A percentile compares a stretch with the other conserved stretches of the same genome.
phyloP scores from a whole-genome alignment of 1,284 basidiomycete genomes.

The Ustilago cynodontis region DNA sequence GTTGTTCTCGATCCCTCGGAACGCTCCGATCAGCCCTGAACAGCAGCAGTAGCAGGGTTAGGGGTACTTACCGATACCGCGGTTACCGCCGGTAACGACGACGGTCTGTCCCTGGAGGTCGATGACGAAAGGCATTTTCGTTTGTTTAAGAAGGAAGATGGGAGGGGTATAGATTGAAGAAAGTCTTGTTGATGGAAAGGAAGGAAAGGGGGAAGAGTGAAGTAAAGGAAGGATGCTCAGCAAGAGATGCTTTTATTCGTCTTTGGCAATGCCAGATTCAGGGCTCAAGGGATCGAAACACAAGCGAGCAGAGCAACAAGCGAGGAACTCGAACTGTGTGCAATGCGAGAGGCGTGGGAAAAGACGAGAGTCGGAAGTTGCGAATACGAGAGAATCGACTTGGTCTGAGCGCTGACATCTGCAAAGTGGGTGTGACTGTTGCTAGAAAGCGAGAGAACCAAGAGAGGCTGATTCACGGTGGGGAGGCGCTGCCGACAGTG shows the following conservation, averaged over 20 bases:
- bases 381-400: not conserved
- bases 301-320: not conserved
- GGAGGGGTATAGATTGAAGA: not conserved
- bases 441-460: not conserved
- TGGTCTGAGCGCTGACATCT: constrained; percentile 7
- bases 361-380: constrained; percentile 13
- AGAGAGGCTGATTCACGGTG: constrained; percentile 16
- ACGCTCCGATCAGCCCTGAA: too few species aligned
- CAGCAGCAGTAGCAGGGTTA: not conserved
- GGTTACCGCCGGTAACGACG: constrained; percentile 74
- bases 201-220: not conserved
- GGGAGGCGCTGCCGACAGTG: not conserved
- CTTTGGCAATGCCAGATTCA: not conserved
- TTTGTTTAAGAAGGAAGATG: not conserved
- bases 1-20: too few species aligned
- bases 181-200: not conserved
- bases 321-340: not conserved
- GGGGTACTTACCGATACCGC: constrained; percentile 65
- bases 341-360: constrained; percentile 4
- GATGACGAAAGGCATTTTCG: constrained; percentile 52
- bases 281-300: not conserved
- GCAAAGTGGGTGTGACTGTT: not conserved
- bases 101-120: constrained; percentile 63
- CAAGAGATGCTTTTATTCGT: constrained; percentile 5
- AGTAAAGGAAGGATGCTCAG: not conserved